These are phyloP conservation scores for Passalora sequoiae DNA, from an alignment of 2,329 filamentous ascomycete genomes.

Conservation along the genomic window DNA sequence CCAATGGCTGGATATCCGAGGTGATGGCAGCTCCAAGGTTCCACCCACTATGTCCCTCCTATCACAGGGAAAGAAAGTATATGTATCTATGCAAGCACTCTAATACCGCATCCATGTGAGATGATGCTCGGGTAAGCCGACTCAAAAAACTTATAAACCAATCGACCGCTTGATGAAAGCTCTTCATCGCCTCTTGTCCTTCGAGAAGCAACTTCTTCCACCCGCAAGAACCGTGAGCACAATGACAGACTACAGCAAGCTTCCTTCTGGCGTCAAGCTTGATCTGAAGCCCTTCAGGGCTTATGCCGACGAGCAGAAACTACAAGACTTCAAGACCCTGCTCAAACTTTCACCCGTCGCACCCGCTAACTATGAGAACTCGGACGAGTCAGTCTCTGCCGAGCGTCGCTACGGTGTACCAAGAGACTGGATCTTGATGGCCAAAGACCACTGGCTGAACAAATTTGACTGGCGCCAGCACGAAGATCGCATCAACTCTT, in stretches of 20 bases:
- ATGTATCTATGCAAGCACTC: too few relatives aligned
- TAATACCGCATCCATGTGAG: not conserved
- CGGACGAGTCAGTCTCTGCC: slow-evolving; percentile 14
- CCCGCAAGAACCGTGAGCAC: slow-evolving; percentile 7
- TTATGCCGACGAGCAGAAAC: slow-evolving; percentile 40
- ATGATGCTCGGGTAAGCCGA: not conserved
- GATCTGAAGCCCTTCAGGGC: slow-evolving; percentile 41
- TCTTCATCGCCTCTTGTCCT: slow-evolving; percentile 16
- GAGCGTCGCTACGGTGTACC: slow-evolving; percentile 42
- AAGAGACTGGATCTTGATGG: slow-evolving; percentile 43
- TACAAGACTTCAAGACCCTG: slow-evolving; percentile 45
- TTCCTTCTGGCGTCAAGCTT: slow-evolving; percentile 37
- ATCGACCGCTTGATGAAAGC: too few relatives aligned
- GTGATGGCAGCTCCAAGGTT: too few relatives aligned
- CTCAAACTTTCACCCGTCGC: slow-evolving; percentile 47
- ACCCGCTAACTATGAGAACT: slow-evolving; percentile 47
- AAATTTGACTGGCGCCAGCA: slow-evolving; percentile 35
- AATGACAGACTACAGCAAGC: slow-evolving; percentile 22
- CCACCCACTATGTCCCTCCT: too few relatives aligned
- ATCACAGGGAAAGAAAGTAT: too few relatives aligned
- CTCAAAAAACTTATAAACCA: slow-evolving; percentile 2
- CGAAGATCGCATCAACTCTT: slow-evolving; percentile 22
- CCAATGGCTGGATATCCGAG: too few relatives aligned
- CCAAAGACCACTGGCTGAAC: slow-evolving; percentile 35
- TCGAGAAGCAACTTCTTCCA: slow-evolving; percentile 12